phyloP scores from a whole-genome alignment of 2,329 filamentous ascomycete species.

The Pseudogymnoascus destructans region DNA sequence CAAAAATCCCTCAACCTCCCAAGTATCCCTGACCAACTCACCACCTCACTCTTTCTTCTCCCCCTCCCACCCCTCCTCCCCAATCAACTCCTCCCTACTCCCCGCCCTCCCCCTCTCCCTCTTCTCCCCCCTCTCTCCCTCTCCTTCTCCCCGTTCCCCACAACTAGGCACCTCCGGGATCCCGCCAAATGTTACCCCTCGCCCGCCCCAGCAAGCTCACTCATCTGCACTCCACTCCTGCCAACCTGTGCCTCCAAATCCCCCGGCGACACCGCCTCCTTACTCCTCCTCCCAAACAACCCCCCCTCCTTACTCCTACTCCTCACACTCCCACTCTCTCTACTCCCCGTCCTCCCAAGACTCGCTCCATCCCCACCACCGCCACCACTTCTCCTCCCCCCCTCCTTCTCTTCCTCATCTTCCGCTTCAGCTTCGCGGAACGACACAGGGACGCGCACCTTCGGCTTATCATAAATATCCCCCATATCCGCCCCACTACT shows the following conservation, averaged over 20 bases:
- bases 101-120: not conserved
- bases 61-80: too few relatives aligned
- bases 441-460: constrained; percentile 22
- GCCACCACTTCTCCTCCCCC: not conserved
- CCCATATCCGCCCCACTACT: constrained; percentile 44
- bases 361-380: not conserved
- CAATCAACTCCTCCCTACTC: not conserved
- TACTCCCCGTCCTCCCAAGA: not conserved
- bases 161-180: not conserved
- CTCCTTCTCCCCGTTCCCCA: too few relatives aligned
- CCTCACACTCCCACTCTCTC: not conserved
- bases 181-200: not conserved
- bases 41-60: not conserved
- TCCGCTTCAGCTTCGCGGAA: not conserved
- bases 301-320: not conserved
- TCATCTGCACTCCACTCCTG: not conserved
- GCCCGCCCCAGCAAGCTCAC: not conserved
- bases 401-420: not conserved
- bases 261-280: not conserved
- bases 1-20: not conserved
- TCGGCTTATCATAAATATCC: constrained; percentile 50
- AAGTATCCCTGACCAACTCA: not conserved
- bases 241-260: not conserved
- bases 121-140: not conserved
- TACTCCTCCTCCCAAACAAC: not conserved